phyloP scores from a whole-genome alignment of 176 grass and related monocot species.

The Panicum miliaceum region DNA sequence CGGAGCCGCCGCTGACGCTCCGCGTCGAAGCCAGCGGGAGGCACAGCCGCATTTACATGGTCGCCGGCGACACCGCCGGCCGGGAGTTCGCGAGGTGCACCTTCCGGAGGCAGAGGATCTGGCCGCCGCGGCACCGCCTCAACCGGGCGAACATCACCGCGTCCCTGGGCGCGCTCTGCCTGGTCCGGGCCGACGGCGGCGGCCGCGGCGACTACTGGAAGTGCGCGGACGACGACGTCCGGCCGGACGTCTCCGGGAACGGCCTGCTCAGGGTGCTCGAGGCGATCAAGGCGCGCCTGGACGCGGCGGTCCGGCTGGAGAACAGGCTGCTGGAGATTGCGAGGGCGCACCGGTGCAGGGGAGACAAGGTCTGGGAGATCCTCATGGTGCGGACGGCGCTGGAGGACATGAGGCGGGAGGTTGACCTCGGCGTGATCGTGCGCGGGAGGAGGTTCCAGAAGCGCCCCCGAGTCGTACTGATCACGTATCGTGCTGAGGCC shows the following conservation, averaged over 20 bases:
- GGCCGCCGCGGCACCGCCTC: background rate
- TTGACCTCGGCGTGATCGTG: background rate
- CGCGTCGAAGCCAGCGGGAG: background rate
- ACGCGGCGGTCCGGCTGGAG: background rate
- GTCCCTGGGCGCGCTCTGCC: slow-evolving; percentile 8
- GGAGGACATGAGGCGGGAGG: background rate
- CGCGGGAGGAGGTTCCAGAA: background rate
- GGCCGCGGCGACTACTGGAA: background rate
- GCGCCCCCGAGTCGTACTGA: background rate
- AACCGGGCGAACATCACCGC: background rate
- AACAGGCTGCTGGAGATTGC: background rate
- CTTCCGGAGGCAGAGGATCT: background rate
- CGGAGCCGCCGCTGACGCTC: background rate
- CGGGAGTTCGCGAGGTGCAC: background rate
- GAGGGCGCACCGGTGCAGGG: background rate
- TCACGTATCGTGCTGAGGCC: background rate
- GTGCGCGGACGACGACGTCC: background rate
- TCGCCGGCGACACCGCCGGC: background rate
- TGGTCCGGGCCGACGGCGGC: background rate
- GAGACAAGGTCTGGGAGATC: background rate
- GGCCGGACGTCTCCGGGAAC: background rate
- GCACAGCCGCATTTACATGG: background rate
- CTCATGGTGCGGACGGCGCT: background rate
- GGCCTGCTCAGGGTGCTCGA: slow-evolving; percentile 10
- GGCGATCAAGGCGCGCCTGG: background rate